Conservation (phyloP, 345 rosid species). For the Triadica sebifera region DNA sequence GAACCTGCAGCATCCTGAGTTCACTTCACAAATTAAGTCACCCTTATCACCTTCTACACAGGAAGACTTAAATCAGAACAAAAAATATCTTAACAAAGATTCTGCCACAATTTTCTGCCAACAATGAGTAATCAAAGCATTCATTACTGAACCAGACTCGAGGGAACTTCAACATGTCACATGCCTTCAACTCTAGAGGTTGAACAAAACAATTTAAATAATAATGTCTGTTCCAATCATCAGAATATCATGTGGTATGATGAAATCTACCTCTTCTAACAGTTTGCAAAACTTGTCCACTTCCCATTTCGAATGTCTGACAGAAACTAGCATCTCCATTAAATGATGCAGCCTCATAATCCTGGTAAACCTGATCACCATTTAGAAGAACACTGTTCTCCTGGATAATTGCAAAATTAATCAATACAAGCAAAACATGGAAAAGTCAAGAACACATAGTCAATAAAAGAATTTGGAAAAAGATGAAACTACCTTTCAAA, state of each 20-base stretch:
- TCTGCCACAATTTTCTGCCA: not conserved
- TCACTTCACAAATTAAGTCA: constrained; percentile 7
- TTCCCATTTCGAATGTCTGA: constrained; percentile 7
- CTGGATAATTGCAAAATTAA: not conserved
- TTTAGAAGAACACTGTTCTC: not conserved
- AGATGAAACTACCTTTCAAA: not conserved
- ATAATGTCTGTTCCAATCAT: constrained; percentile 4
- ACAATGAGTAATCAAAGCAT: not conserved
- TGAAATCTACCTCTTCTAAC: constrained; percentile 7
- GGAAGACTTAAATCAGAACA: constrained; percentile 6
- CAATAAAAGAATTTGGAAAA: not conserved
- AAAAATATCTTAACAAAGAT: not conserved
- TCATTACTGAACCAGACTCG: not conserved
- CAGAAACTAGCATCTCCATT: not conserved
- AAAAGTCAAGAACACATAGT: not conserved
- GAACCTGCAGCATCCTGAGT: constrained; percentile 8
- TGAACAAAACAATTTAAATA: not conserved
- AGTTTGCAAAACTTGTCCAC: not conserved
- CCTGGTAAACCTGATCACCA: not conserved
- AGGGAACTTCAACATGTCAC: not conserved
- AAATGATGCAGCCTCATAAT: not conserved
- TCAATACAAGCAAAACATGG: not conserved
- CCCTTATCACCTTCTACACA: not conserved
- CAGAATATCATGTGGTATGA: not conserved
- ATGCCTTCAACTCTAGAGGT: not conserved